phyloP scores from a whole-genome alignment of 345 rosid species.

The Schrenkiella parvula region DNA sequence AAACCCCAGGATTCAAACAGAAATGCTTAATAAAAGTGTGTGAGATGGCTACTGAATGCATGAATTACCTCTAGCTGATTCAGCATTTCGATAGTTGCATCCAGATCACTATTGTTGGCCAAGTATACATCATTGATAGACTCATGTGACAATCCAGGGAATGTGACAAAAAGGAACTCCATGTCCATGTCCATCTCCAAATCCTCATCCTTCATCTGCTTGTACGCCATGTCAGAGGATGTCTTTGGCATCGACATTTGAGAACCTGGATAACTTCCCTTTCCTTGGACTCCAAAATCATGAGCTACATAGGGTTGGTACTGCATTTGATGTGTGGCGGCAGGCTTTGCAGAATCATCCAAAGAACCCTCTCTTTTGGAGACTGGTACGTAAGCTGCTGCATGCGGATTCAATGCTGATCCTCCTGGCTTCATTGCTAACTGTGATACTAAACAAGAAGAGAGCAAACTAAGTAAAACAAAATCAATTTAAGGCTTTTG shows the following conservation, averaged over 20 bases:
- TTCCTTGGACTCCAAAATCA: constrained; percentile 28
- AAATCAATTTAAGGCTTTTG: neutral
- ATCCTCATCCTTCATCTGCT: constrained; percentile 50
- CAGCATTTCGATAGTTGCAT: constrained; percentile 80
- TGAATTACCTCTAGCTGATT: constrained; percentile 71
- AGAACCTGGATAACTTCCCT: constrained; percentile 7
- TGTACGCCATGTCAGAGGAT: constrained; percentile 30
- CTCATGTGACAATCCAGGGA: constrained; percentile 65
- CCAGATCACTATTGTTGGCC: constrained; percentile 72
- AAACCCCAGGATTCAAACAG: neutral
- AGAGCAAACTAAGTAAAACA: neutral
- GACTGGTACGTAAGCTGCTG: constrained; percentile 70
- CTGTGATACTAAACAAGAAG: constrained; percentile 8
- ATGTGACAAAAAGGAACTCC: constrained; percentile 58
- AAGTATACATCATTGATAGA: constrained; percentile 68
- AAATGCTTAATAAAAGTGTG: neutral
- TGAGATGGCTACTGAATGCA: neutral
- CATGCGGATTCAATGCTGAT: constrained; percentile 74
- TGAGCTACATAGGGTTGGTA: constrained; percentile 31
- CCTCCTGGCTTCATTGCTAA: constrained; percentile 54
- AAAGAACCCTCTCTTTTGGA: constrained; percentile 46
- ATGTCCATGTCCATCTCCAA: constrained; percentile 61
- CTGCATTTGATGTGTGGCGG: constrained; percentile 29
- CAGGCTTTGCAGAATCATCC: constrained; percentile 31
- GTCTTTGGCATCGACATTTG: constrained; percentile 31